Conservation (phyloP, 306 rosid species). For the Pueraria montana region DNA sequence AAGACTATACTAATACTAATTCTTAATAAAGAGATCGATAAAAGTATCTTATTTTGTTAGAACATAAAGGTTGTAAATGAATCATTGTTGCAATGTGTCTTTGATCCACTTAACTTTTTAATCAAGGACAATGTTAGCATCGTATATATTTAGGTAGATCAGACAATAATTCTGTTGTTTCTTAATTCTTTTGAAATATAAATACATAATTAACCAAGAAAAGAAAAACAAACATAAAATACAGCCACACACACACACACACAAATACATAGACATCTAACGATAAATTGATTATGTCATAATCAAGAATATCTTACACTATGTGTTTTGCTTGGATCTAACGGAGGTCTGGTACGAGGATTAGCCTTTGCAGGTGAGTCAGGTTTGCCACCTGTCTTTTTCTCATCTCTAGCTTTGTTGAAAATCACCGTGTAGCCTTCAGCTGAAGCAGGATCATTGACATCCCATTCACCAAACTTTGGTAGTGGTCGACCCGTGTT, state of each 20-base stretch:
- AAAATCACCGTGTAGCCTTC: constrained; percentile 86
- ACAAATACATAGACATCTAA: not conserved
- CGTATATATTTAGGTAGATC: too few relatives aligned
- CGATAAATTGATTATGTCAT: too few relatives aligned
- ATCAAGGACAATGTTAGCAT: not conserved
- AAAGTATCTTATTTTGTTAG: too few relatives aligned
- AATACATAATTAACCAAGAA: not conserved
- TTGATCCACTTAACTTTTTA: too few relatives aligned
- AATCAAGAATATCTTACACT: not conserved
- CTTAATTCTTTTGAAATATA: not conserved
- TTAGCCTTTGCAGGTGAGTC: not conserved
- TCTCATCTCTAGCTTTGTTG: constrained; percentile 83
- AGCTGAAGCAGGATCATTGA: constrained; percentile 86
- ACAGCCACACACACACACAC: not conserved
- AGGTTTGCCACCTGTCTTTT: constrained; percentile 48
- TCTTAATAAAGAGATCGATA: too few relatives aligned
- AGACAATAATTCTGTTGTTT: not conserved
- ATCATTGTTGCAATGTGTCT: too few relatives aligned
- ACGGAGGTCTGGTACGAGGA: not conserved
- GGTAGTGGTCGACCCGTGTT: constrained; percentile 78
- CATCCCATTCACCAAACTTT: constrained; percentile 89
- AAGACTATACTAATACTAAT: too few relatives aligned
- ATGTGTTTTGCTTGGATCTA: not conserved
- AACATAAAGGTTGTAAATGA: not conserved
- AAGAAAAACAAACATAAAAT: not conserved